Base-by-base conservation (phyloP, 208 protist species). In the Leishmania turanica region DNA sequence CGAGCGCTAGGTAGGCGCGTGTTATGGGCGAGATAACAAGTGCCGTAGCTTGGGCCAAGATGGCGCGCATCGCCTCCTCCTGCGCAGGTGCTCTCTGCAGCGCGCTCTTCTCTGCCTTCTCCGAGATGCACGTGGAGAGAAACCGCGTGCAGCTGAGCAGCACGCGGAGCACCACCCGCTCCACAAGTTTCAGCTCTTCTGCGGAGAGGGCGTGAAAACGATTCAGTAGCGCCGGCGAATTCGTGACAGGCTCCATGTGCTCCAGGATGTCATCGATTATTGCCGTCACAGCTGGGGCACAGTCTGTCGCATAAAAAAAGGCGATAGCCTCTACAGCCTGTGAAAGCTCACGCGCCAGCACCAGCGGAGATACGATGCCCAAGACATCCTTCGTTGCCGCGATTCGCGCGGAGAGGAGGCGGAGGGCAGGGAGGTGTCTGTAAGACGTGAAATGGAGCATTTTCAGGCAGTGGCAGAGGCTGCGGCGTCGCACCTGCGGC, bases 351-450 rank as follows among this genome's bases (percentile, higher is more conserved):
- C 65, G 68, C 0, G 40, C 24, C 47, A 79, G 24, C 73, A 34
- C 40, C 66, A 51, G 37, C 11, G 77, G n/a, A 13, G 15, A 51
- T 17, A 51, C 27, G 21, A 1, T 58, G 45, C 40, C 24, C 31
- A 70, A 13, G 27, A 19, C 68, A n/a, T 66, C 31, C 27, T 62
- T 47, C 40, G 19, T 54, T 51, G 71, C 58, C 24, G 83, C 83
- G 17, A 92, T 49, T 17, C 90, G 89, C 0, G 82, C 82, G 7
- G 88, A 86, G 27, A 93, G 82, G 15, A 88, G 56, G 27, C 86
- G 87, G 53, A 96, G 64, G 8, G 87, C 84, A 15, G 88, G 75
- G 34, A 88, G 82, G 77, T 96, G 89, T 49, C 90, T 88, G 80
- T 93, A 92, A 9, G 86, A 91, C 51, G 84, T 78, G 51, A 76